Evolutionary conservation across 2,329 filamentous ascomycete genomes (phyloP), one percentile per base, ranked within the genome.

Genomic region (Sclerotinia minor): DNA sequence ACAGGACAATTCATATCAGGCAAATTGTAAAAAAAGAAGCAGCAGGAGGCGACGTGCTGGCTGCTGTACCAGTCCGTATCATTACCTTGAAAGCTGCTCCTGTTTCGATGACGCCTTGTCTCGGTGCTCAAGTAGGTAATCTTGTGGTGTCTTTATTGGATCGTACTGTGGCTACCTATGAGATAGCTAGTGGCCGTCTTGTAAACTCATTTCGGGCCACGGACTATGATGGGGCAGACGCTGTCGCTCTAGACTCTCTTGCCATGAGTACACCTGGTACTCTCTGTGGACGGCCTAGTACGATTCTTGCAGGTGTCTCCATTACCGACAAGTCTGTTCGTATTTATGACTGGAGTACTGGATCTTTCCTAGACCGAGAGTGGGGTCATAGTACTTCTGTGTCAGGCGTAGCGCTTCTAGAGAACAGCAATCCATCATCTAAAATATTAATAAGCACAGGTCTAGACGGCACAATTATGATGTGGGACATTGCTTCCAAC

Each of bases 361-460:
- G 94, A 11, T 80, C 82, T 1, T 89, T 99, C 68, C 80, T 98
- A 38, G 91, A 93, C 63, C 88, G 92, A 52, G 95, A 98, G 79
- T 97, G 93, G 87, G 95, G 95, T 1, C 95, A 99, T 73, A 97
- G 94, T 0, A 94, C 97, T 76, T 91, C 94, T 11, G 92, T 99
- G 71, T 96, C 92, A 64, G 94, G 94, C 69, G 87, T 96, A 24
- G 85, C 90, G 5, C 80, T 97, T 24, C 78, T 94, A 15, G 86
- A 90, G 66, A 73, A 71, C 21, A 82, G 83, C 9, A 82, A 83
- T 0, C 84, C 86, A 21, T 81, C 83, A 21, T 79, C 81, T 35
- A 84, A 85, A 64, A 84, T 83, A 69, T 80, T 92, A 53, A 85
- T 94, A 64, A 94, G 89, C 72, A 90, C 91, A 44, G 92, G 90